These are phyloP conservation scores for Musa balbisiana DNA, from an alignment of 202 grass and related monocot genomes.

Conservation along the genomic window DNA sequence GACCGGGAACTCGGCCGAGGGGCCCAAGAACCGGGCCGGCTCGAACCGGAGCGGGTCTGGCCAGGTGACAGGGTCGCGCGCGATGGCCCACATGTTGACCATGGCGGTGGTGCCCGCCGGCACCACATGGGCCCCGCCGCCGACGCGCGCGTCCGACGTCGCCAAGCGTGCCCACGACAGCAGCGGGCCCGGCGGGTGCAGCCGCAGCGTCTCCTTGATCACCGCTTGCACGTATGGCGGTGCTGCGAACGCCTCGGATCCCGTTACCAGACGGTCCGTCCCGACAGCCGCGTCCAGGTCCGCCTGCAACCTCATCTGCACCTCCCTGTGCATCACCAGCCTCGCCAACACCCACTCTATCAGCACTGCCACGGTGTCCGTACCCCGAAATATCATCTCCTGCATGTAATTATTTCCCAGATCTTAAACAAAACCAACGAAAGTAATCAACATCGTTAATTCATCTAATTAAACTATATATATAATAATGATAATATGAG, in stretches of 20 bases:
- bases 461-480: not conserved
- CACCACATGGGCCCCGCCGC: not conserved
- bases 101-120: not conserved
- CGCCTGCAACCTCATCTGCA: not conserved
- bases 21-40: not conserved
- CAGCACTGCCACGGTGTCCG: not conserved
- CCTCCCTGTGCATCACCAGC: not conserved
- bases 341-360: not conserved
- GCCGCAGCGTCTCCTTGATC: not conserved
- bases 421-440: not conserved
- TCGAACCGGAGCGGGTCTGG: not conserved
- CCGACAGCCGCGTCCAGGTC: not conserved
- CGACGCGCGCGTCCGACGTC: not conserved
- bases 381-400: slow-evolving; percentile 4
- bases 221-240: not conserved
- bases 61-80: not conserved
- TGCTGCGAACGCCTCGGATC: not conserved
- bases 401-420: not conserved
- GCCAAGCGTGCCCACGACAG: not conserved
- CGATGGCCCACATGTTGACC: slow-evolving; percentile 11
- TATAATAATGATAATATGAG: not conserved
- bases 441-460: too few species aligned
- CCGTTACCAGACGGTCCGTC: not conserved
- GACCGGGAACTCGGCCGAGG: slow-evolving; percentile 32
- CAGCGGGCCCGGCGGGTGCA: slow-evolving; percentile 5